Evolutionary conservation across 2,329 filamentous ascomycete genomes (phyloP).

Genomic region (Fusarium tupiense): DNA sequence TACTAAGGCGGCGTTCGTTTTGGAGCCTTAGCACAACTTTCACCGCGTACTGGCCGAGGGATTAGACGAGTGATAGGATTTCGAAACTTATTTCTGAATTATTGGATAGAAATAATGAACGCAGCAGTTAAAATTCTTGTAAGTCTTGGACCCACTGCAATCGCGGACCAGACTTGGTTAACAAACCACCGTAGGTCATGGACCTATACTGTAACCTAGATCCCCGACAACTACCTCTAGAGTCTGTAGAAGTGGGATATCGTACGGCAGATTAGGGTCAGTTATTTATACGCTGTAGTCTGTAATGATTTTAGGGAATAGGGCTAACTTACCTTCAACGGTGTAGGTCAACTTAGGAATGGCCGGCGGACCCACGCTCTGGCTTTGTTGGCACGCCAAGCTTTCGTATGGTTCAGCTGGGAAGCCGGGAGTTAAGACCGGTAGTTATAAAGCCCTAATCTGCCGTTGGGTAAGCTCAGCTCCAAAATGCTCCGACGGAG

Average conservation of each 20-base stretch:
- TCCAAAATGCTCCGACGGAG: background rate
- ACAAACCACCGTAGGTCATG: background rate
- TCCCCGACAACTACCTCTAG: fast-evolving
- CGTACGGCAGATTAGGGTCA: fast-evolving
- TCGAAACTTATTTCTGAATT: background rate
- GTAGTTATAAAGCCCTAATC: background rate
- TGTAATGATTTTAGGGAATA: background rate
- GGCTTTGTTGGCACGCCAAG: background rate
- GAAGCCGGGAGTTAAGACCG: background rate
- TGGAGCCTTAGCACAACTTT: background rate
- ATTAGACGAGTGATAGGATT: fast-evolving
- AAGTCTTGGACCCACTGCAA: background rate
- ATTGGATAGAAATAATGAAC: no score
- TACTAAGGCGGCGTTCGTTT: background rate
- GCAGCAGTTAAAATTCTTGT: fast-evolving
- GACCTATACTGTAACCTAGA: background rate
- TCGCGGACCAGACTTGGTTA: background rate
- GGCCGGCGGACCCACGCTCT: background rate
- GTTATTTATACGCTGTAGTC: fast-evolving
- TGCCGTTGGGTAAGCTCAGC: fast-evolving
- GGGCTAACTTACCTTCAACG: background rate
- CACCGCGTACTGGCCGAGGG: no score
- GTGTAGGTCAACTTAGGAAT: background rate
- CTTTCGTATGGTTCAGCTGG: fast-evolving
- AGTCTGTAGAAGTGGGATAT: fast-evolving